Base-by-base conservation (phyloP, 306 rosid species). In the Gynostemma pentaphyllum region DNA sequence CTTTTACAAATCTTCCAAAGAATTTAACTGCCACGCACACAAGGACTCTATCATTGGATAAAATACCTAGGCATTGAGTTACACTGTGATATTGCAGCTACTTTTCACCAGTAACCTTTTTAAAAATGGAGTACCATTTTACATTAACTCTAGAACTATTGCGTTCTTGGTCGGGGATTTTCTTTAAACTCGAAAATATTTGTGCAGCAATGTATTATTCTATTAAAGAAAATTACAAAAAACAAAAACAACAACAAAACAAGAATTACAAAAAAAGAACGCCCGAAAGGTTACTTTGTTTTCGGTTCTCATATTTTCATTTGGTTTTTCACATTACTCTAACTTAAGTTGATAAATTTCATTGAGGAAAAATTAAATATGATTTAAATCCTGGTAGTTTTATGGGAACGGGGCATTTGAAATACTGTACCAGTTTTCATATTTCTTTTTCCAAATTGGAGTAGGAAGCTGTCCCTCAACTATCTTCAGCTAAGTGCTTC, bases 391-490 rank as follows among this genome's bases (percentile, higher is more conserved):
- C 22, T 48, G 2, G 12, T 39, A 39, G 44, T 39, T 9, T 30
- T 21, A 42, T 18, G 9, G 8, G 29, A 12, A 1, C 30, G 46
- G 11, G 30, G 18, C 29, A 57, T 57, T 57, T 57, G 27, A 56
- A 36, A 21, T 36, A 47, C 42, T 16, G 23, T 46, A 21, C 39
- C 26, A 45, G 28, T 45, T 39, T 28, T 32, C 69, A 37, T 19
- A 2, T 18, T 67, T 7, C 68, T 22, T 39, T 41, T 42, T 23
- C 16, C 14, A 29, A 42, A 29, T 56, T 70, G 62, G 67, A 80
- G 71, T 85, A 92, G 98, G 94, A 80, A 78, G 81, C 81, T 88
- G 70, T 92, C 98, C 52, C 80, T 92, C 86, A 82, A 88, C 75
- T 86, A 86, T 82, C 80, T 92, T 45, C 96, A 85, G 75, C 96